Evolutionary conservation across 2,329 filamentous ascomycete species (phyloP).

Genomic region (Aureobasidium sp.): DNA sequence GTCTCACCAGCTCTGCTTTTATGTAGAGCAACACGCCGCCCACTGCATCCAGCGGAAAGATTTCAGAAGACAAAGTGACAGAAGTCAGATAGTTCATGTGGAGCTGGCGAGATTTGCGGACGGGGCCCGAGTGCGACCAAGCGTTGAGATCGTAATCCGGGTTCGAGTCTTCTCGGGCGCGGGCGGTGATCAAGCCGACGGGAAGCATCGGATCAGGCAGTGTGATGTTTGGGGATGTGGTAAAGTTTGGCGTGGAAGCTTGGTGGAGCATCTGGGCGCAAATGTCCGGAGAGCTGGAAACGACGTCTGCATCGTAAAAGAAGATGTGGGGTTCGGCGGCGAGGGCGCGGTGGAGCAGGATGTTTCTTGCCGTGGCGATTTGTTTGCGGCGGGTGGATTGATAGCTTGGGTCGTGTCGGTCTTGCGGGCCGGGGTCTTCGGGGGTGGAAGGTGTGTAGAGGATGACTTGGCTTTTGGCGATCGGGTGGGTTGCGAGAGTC

Average conservation of each 20-base stretch:
- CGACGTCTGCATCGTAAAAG: conserved; percentile 1
- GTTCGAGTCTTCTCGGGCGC: background rate
- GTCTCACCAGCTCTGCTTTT: conserved; percentile 27
- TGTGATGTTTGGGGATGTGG: background rate
- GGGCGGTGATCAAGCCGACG: background rate
- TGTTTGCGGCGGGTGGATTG: background rate
- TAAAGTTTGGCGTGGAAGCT: background rate
- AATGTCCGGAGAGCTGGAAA: background rate
- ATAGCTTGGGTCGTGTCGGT: background rate
- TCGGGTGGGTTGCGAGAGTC: background rate
- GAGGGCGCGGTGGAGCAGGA: background rate
- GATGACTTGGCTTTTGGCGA: background rate
- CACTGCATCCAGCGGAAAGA: conserved; percentile 32
- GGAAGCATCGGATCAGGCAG: background rate
- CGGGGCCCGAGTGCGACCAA: background rate
- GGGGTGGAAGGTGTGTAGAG: background rate
- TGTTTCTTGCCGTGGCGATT: background rate
- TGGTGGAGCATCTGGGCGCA: background rate
- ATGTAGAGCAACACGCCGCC: conserved; percentile 34
- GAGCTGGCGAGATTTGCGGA: background rate
- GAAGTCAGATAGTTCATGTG: conserved; percentile 19
- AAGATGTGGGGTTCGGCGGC: background rate
- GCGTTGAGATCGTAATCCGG: background rate
- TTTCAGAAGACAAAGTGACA: conserved; percentile 26
- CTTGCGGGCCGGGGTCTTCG: background rate